A percentile compares a stretch with the other conserved stretches of the same genome.
These are phyloP conservation scores for Thelephora terrestris DNA, from an alignment of 1,284 basidiomycete species.

Conservation along the genomic window DNA sequence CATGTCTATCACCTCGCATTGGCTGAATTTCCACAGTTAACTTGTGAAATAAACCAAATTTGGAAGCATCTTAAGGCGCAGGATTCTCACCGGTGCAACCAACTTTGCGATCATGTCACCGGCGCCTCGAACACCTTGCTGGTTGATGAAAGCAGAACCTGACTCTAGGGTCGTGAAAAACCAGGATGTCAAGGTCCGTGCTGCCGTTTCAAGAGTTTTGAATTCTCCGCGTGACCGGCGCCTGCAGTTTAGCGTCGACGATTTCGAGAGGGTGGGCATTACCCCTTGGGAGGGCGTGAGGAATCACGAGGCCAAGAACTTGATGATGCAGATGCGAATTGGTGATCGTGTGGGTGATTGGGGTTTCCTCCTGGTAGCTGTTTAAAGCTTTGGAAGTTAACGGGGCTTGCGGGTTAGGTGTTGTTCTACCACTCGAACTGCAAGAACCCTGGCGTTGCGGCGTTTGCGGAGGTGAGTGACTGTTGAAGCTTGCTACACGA, in stretches of 20 bases:
- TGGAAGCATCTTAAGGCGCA: too few species aligned
- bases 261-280: constrained; percentile 66
- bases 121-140: constrained; percentile 20
- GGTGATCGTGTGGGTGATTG: constrained; percentile 60
- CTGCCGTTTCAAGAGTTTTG: background rate
- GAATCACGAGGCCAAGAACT: constrained; percentile 85
- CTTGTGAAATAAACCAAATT: too few species aligned
- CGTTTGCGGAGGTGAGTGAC: constrained; percentile 63
- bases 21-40: too few species aligned
- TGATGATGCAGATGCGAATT: constrained; percentile 86
- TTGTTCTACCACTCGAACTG: constrained; percentile 91
- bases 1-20: too few species aligned
- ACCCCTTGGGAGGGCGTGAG: constrained; percentile 91
- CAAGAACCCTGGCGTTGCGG: constrained; percentile 82
- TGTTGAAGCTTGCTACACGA: background rate
- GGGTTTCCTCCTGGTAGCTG: constrained; percentile 1
- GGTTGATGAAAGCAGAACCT: constrained; percentile 91
- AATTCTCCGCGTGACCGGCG: background rate
- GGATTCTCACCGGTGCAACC: background rate
- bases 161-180: constrained; percentile 82
- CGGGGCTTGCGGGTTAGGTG: constrained; percentile 15
- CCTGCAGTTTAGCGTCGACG: constrained; percentile 81
- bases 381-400: background rate
- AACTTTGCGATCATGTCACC: too few species aligned
- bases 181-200: constrained; percentile 76